Base-by-base conservation (phyloP, 2,329 filamentous ascomycete genomes). In the Drechslerella coelobrocha region DNA sequence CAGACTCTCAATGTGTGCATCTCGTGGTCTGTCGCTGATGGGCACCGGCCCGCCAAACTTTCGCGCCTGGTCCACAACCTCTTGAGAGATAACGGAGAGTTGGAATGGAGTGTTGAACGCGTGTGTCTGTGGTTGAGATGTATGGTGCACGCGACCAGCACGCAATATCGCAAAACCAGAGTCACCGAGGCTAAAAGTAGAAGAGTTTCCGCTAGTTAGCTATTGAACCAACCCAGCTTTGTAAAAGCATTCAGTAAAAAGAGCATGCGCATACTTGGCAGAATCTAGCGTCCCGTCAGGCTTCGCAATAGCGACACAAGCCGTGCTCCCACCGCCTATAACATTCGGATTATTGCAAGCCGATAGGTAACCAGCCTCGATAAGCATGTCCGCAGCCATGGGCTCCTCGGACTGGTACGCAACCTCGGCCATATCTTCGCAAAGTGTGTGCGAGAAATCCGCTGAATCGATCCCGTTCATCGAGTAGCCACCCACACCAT, bases 61-160 rank as follows among this genome's bases (percentile, higher is more conserved):
- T 10, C 88, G 86, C 75, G 92, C 89, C 76, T 94, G 90, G 21
- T 87, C 85, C 62, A 91, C 84, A 80, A 96, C 88, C 75, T 85
- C 86, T 2, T 89, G 85, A 0, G 94, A 93, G 6, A 97, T 88
- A 57, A 96, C 87, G 59, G 91, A 93, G 41, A 99, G 85, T 79
- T 99, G 94, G 77, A 90, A 99, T 0, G 94, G 94, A 0, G 94
- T 97, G 79, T 99, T 99, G 84, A 99, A 99, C 45, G 89, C 92
- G 79, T 99, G 94, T 0, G 92, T 97, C 79, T 99, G 94, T 23
- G 91, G 89, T 51, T 88, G 85, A 1, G 92, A 96, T 77, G 87
- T 88, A 61, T 89, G 85, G 78, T 94, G 89, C 29, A 99, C 90
- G 12, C 89, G 91, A 74, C 93, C 95, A 24, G 91, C 85, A 12